phyloP scores from a whole-genome alignment of 768 basidiomycete genomes.

The Lactarius psammicola region DNA sequence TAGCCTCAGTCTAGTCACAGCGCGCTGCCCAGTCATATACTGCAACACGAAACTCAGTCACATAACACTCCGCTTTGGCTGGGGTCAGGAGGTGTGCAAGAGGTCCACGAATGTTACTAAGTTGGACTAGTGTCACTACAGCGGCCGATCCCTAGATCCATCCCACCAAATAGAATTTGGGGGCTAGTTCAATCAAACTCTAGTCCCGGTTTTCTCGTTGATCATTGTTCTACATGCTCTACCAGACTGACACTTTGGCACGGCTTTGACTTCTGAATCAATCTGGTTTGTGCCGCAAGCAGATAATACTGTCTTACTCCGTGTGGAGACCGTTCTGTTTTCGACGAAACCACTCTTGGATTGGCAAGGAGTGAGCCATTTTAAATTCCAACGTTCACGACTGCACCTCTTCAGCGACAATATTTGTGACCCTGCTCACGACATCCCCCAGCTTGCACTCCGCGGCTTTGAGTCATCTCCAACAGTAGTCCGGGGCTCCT shows the following conservation, averaged over 20 bases:
- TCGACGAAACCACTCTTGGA: background rate
- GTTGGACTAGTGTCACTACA: too few relatives aligned
- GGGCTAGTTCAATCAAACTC: background rate
- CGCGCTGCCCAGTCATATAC: background rate
- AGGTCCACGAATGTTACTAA: too few relatives aligned
- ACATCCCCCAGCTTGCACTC: background rate
- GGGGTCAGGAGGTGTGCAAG: background rate
- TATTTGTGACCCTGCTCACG: background rate
- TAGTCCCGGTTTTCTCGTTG: background rate
- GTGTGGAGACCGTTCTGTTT: background rate
- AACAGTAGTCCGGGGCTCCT: background rate
- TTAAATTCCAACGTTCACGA: background rate
- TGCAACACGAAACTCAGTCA: background rate
- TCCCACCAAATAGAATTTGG: background rate
- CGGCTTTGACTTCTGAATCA: background rate
- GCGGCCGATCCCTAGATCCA: background rate
- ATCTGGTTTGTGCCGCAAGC: background rate
- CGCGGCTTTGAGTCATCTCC: background rate
- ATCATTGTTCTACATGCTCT: background rate
- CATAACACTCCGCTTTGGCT: background rate
- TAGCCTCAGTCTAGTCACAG: background rate
- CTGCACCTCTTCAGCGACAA: background rate
- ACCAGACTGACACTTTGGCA: background rate
- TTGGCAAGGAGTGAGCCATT: too few relatives aligned
- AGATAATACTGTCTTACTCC: too few relatives aligned